Evolutionary conservation across 225 moss, liverwort and hornwort species (phyloP).

Genomic region (Straminergon stramineum): DNA sequence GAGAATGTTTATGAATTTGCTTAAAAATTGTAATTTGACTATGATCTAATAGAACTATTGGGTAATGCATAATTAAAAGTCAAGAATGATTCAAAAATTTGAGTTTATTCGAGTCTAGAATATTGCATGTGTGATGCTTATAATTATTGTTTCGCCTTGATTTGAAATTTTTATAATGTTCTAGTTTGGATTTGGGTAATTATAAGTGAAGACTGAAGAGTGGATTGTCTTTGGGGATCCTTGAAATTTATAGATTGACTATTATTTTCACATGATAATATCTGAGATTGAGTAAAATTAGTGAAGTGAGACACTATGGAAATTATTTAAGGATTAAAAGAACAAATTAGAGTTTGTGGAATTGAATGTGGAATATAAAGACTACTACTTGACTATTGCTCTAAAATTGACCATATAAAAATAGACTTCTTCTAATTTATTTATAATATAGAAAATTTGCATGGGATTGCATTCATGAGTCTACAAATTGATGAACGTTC

Average conservation of each 20-base stretch:
- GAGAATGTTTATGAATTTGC: neutral
- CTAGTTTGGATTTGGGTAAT: neutral
- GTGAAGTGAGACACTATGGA: neutral
- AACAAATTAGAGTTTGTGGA: neutral
- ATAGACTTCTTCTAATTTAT: neutral
- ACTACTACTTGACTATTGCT: neutral
- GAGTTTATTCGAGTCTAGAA: neutral
- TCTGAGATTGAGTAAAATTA: neutral
- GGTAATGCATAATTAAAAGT: neutral
- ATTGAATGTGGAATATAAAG: neutral
- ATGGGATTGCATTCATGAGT: neutral
- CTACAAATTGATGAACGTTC: neutral
- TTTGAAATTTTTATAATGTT: neutral
- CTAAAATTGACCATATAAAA: neutral
- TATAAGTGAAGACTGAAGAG: neutral
- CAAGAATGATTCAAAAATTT: rapidly evolving
- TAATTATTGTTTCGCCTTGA: neutral
- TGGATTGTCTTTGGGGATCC: neutral
- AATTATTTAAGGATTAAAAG: neutral
- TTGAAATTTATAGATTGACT: neutral
- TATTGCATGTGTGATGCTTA: neutral
- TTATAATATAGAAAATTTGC: neutral
- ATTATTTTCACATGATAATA: neutral
- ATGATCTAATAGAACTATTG: neutral
- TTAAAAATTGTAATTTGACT: neutral